Evolutionary conservation across 192 early-diverging fungal genomes (phyloP).

Genomic region (Backusella sp.): DNA sequence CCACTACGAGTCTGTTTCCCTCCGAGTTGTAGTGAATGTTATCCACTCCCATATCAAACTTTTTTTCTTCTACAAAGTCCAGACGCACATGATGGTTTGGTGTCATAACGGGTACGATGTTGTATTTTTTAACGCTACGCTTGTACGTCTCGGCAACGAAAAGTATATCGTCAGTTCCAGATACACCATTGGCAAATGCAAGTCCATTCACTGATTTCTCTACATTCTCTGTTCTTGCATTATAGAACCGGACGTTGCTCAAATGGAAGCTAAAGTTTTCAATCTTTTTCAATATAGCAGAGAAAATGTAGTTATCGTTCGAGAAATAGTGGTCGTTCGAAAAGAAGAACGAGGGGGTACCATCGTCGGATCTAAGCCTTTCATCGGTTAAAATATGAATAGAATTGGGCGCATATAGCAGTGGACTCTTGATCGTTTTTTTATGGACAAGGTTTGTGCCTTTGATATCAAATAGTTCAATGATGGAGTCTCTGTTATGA

Average conservation of each 20-base stretch:
- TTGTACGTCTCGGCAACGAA: slow-evolving; percentile 29
- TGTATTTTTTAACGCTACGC: slow-evolving; percentile 17
- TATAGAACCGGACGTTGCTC: slow-evolving; percentile 24
- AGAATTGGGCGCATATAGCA: slow-evolving; percentile 27
- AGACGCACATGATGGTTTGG: neutral
- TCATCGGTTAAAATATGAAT: slow-evolving; percentile 17
- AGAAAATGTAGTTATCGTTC: neutral
- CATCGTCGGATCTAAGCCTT: slow-evolving; percentile 22
- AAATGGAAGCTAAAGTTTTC: slow-evolving; percentile 30
- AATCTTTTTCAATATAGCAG: slow-evolving; percentile 14
- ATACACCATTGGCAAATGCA: slow-evolving; percentile 34
- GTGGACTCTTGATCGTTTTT: slow-evolving; percentile 10
- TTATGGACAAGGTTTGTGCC: neutral
- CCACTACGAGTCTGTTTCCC: slow-evolving; percentile 17
- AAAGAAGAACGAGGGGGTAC: slow-evolving; percentile 34
- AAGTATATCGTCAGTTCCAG: slow-evolving; percentile 15
- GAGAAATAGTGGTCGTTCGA: slow-evolving; percentile 28
- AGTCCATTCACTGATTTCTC: slow-evolving; percentile 9
- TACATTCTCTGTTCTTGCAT: slow-evolving; percentile 16
- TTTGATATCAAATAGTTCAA: slow-evolving; percentile 20
- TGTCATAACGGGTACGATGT: neutral
- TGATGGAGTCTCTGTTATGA: neutral
- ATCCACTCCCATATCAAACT: slow-evolving; percentile 31
- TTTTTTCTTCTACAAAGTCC: neutral
- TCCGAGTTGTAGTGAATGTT: slow-evolving; percentile 19